These are phyloP conservation scores for Leccinum solheimii DNA, from an alignment of 1,284 basidiomycete species.

Conservation along the genomic window DNA sequence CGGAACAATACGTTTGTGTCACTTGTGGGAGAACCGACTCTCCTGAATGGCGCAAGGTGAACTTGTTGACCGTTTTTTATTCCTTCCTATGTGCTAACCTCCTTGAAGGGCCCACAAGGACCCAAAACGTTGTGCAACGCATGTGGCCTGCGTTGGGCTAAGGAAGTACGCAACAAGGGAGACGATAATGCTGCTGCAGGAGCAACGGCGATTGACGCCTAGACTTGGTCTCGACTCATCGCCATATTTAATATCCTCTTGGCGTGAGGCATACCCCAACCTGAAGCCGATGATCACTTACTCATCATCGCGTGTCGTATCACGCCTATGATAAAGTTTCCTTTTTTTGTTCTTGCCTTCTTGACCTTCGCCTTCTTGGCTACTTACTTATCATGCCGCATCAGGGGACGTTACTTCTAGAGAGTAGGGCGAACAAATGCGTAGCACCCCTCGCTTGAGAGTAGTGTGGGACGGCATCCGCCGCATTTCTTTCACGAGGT, in stretches of 20 bases:
- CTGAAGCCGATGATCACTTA: background rate
- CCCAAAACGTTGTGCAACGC: conserved; percentile 89
- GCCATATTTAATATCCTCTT: conserved; percentile 1
- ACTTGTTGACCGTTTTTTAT: conserved; percentile 7
- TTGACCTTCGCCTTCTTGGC: conserved; percentile 15
- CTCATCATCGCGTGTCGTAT: conserved; percentile 4
- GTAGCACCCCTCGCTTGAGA: conserved; percentile 6
- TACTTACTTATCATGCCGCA: conserved; percentile 5
- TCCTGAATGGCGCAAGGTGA: conserved; percentile 81
- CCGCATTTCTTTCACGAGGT: conserved; percentile 14
- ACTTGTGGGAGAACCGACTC: conserved; percentile 81
- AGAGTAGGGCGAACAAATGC: conserved; percentile 14
- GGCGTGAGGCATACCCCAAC: conserved; percentile 9
- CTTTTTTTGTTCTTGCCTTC: conserved; percentile 4
- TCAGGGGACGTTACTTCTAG: conserved; percentile 10
- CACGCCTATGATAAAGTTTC: conserved; percentile 3
- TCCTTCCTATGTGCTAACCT: conserved; percentile 16
- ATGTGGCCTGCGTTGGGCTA: conserved; percentile 83
- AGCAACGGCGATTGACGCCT: conserved; percentile 20
- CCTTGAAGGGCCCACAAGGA: conserved; percentile 68
- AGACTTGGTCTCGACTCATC: conserved; percentile 5
- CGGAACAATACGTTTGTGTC: conserved; percentile 72
- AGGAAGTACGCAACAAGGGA: conserved; percentile 51
- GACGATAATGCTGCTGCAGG: conserved; percentile 34
- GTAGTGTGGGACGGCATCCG: conserved; percentile 1